Conservation (phyloP, 2,329 filamentous ascomycete species). For the Neoascochyta sp. region DNA sequence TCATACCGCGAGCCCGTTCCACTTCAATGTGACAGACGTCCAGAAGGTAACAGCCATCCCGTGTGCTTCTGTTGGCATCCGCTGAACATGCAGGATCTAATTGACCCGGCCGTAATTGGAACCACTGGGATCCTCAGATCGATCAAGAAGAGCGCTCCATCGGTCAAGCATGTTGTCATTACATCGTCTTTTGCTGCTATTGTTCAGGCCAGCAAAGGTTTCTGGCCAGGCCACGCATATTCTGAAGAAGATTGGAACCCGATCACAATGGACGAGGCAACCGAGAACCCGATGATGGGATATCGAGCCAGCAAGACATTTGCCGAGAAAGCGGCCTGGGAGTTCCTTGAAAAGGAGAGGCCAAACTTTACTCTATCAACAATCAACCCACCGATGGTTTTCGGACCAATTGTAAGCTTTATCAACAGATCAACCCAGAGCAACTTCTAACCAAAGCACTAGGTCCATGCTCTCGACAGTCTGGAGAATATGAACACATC, state of each 20-base stretch:
- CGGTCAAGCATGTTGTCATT: conserved; percentile 69
- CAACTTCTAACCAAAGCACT: conserved; percentile 10
- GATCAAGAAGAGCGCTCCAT: conserved; percentile 58
- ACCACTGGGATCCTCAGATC: conserved; percentile 61
- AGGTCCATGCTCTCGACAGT: conserved; percentile 56
- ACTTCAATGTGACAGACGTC: conserved; percentile 68
- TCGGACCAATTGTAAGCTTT: conserved; percentile 47
- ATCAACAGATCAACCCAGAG: neutral
- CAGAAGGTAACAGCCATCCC: conserved; percentile 51
- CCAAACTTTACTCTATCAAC: conserved; percentile 50
- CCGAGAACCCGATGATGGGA: conserved; percentile 41
- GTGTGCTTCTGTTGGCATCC: neutral
- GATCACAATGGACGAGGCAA: conserved; percentile 50
- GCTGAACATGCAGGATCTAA: conserved; percentile 41
- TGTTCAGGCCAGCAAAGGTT: conserved; percentile 53
- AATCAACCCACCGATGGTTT: conserved; percentile 50
- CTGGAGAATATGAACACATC: conserved; percentile 68
- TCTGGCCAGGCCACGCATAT: conserved; percentile 49
- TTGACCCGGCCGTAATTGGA: conserved; percentile 61
- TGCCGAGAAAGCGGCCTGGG: conserved; percentile 54
- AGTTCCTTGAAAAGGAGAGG: conserved; percentile 51
- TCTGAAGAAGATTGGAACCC: conserved; percentile 57
- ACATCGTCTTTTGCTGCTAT: conserved; percentile 69
- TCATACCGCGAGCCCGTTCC: conserved; percentile 57
- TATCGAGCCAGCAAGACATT: conserved; percentile 61